Evolutionary conservation across 176 grass and related monocot genomes (phyloP).

Genomic region (Aegilops bicornis): DNA sequence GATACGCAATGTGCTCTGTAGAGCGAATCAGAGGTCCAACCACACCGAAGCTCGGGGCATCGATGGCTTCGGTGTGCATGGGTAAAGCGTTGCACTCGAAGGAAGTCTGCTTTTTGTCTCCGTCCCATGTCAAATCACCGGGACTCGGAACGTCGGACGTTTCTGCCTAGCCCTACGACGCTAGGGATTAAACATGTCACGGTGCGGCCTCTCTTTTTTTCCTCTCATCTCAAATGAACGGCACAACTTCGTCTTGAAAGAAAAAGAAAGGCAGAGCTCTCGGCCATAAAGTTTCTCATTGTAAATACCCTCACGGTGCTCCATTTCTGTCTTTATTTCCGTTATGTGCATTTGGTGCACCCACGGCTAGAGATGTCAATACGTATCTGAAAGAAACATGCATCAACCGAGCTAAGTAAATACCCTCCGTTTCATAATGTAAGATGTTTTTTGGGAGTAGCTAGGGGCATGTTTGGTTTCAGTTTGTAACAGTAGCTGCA

Average conservation of each 20-base stretch:
- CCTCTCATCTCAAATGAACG: background rate
- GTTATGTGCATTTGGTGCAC: background rate
- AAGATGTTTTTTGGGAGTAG: too few species aligned
- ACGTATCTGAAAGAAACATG: background rate
- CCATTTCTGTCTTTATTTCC: background rate
- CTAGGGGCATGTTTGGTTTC: too few species aligned
- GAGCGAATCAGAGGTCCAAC: background rate
- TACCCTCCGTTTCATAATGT: too few species aligned
- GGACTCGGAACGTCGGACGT: constrained; percentile 17
- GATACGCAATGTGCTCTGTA: background rate
- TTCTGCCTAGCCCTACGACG: background rate
- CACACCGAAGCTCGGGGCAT: too few species aligned
- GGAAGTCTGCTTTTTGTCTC: background rate
- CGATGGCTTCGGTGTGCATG: too few species aligned
- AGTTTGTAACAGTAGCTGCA: too few species aligned
- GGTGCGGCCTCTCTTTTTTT: background rate
- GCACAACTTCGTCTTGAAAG: background rate
- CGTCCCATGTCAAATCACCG: background rate
- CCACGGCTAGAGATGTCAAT: background rate
- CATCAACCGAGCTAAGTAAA: background rate
- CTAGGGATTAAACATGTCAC: background rate
- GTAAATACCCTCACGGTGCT: too few species aligned
- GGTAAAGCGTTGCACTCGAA: background rate
- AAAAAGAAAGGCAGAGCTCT: background rate
- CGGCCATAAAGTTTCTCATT: background rate